These are phyloP conservation scores for Fusarium palustre DNA, from an alignment of 2,329 filamentous ascomycete species.

Conservation along the genomic window DNA sequence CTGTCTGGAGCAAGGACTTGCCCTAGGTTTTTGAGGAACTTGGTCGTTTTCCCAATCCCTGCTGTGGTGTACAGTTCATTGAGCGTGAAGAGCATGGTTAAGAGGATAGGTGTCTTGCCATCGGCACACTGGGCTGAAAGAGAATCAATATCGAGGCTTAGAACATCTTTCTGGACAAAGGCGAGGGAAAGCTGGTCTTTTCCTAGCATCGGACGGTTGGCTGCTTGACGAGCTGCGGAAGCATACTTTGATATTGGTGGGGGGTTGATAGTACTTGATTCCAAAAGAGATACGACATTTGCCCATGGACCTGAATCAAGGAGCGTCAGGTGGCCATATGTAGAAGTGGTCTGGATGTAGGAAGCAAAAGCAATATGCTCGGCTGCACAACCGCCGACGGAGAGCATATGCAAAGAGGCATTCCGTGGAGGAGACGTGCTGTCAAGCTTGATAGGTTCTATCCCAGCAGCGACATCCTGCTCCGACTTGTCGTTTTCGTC, in stretches of 20 bases:
- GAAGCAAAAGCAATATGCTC: constrained; percentile 69
- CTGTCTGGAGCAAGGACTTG: constrained; percentile 67
- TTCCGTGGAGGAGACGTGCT: neutral
- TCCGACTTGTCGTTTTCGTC: neutral
- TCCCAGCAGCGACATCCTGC: neutral
- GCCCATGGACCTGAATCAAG: constrained; percentile 87
- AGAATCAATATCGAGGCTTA: constrained; percentile 54
- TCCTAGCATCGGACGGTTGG: constrained; percentile 59
- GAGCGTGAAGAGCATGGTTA: constrained; percentile 92
- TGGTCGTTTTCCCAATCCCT: constrained; percentile 77
- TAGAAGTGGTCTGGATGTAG: constrained; percentile 51
- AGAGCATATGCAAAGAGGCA: constrained; percentile 56
- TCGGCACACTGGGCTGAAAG: constrained; percentile 51
- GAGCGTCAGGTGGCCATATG: constrained; percentile 65
- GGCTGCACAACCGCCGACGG: constrained; percentile 69
- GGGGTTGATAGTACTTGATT: constrained; percentile 64
- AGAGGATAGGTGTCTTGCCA: constrained; percentile 60
- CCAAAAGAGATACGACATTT: constrained; percentile 69
- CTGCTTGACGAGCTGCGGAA: constrained; percentile 58
- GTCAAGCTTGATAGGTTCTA: constrained; percentile 19
- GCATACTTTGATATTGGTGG: constrained; percentile 65
- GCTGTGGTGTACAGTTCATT: constrained; percentile 92
- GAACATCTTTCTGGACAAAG: constrained; percentile 63
- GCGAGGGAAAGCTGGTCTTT: constrained; percentile 53
- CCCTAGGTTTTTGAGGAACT: constrained; percentile 78